Evolutionary conservation across 2,329 filamentous ascomycete species (phyloP), one percentile per base, ranked within the genome.

Genomic region (Elsinoe batatas): DNA sequence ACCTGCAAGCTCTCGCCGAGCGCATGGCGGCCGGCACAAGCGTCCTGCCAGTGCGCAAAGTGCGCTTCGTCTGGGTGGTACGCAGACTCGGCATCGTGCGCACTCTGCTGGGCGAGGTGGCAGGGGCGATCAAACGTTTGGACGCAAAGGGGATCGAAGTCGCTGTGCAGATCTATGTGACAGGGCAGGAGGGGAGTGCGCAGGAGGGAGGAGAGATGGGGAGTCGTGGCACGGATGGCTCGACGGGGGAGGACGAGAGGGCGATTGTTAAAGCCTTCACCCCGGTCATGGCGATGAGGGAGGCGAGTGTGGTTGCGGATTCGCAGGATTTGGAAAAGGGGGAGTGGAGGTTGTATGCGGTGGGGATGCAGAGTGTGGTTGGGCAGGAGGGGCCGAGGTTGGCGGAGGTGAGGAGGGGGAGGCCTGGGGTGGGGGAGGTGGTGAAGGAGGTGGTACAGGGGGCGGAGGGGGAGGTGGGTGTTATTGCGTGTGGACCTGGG

Each of bases 21-120:
- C 59, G 63, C 6, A 58, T 59, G 3, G 56, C 54, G 1, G 26
- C 13, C 5, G 42, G 46, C 20, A 59, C 53, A 12, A 60, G 58
- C 36, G 57, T 51, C 11, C 59, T 66, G 3, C 63, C 64, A 0
- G 40, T 65, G 5, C 58, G 60, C 4, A 54, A 56, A 5, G 37
- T 65, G 1, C 58, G 62, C 33, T 61, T 66, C 38, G 57, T 66
- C 5, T 66, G 64, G 64, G 62, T 61, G 37, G 57, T 65, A 8
- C 64, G 62, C 42, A 54, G 60, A 22, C 61, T 53, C 22, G 53
- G 55, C 18, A 60, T 58, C 33, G 60, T 60, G 6, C 58, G 54
- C 5, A 64, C 62, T 60, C 44, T 63, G 8, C 57, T 44, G 26
- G 50, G 53, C n/a, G 64, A 65, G 47, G 56, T 65, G 7, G 20